Evolutionary conservation across 2,329 filamentous ascomycete species (phyloP), one percentile per base, ranked within the genome.

Genomic region (Arachnomyces sp.): DNA sequence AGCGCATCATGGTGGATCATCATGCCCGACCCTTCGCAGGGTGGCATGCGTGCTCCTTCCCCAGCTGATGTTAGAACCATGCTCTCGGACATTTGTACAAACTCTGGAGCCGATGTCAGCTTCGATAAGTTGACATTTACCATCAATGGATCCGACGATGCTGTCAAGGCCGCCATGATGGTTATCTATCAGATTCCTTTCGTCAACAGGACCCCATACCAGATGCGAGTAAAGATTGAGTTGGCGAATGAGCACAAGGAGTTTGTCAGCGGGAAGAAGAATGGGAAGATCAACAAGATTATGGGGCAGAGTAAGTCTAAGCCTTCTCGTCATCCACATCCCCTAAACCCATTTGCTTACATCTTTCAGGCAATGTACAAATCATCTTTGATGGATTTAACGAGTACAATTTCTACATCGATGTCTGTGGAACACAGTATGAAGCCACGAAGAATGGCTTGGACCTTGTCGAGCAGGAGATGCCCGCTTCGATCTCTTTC

Each of bases 271-370:
- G 92, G 92, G 52, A 98, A 98, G 74, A 98, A 98, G 73, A 98
- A 98, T 55, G 92, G 92, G 65, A 98, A 98, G 71, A 98, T 98
- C 66, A 98, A 98, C 74, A 98, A 98, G 74, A 98, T 98, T 57
- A 98, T 98, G 92, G 92, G 90, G 16, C 90, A 96, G 65, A 95
- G 89, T 77, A 65, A 50, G 72, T 60, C n/a, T 12, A 17, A 30
- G 17, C 16, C 12, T 13, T 13, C 7, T 28, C 14, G 31, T 16
- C n/a, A 15, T 9, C 18, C 53, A 28, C 13, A 28, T 6, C 17
- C 7, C 17, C n/a, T n/a, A n/a, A 34, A 17, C n/a, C 12, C 21
- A 2, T 25, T 34, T 28, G 18, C 42, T 46, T 36, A 51, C 52
- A 63, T 43, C 57, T 8, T 33, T 7, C 45, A 81, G 79, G 80